Conservation (phyloP, 148 eudicot species). For the Mesembryanthemum crystallinum region DNA sequence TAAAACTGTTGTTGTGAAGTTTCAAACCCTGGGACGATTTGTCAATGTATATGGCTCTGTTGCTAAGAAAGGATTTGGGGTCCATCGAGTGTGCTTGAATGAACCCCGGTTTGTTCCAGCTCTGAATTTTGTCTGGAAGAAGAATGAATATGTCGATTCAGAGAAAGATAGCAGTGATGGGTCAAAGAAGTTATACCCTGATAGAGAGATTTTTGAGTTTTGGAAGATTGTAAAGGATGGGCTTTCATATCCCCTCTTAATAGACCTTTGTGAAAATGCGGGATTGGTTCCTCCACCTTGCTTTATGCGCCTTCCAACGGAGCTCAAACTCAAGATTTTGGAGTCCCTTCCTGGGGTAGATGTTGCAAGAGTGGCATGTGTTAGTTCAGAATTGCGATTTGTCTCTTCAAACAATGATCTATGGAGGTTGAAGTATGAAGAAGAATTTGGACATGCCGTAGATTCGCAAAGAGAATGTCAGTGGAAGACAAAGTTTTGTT, state of each 20-base stretch:
- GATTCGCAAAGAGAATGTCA: slow-evolving; percentile 25
- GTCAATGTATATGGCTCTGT: slow-evolving; percentile 59
- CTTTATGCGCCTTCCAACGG: slow-evolving; percentile 72
- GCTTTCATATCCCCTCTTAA: slow-evolving; percentile 69
- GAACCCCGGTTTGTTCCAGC: slow-evolving; percentile 51
- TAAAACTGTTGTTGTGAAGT: slow-evolving; percentile 54
- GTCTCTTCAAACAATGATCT: slow-evolving; percentile 55
- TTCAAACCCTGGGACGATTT: slow-evolving; percentile 62
- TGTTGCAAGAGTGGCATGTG: slow-evolving; percentile 57
- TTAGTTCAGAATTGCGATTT: slow-evolving; percentile 58
- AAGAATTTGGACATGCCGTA: slow-evolving; percentile 51
- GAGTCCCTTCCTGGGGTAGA: slow-evolving; percentile 60
- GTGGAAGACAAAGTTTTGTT: slow-evolving; percentile 61
- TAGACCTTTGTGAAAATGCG: slow-evolving; percentile 67
- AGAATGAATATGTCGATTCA: slow-evolving; percentile 33
- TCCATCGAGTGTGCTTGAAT: slow-evolving; percentile 48
- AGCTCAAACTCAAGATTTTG: slow-evolving; percentile 70
- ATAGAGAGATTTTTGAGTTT: slow-evolving; percentile 67
- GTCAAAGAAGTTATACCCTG: slow-evolving; percentile 27
- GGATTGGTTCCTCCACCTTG: slow-evolving; percentile 68
- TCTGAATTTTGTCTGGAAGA: slow-evolving; percentile 60
- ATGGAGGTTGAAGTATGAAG: slow-evolving; percentile 66
- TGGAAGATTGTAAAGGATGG: slow-evolving; percentile 81
- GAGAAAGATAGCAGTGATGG: slow-evolving; percentile 14
- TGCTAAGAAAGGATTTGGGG: slow-evolving; percentile 35